phyloP scores from a whole-genome alignment of 768 basidiomycete genomes.

The Rhodotorula kratochvilovae region DNA sequence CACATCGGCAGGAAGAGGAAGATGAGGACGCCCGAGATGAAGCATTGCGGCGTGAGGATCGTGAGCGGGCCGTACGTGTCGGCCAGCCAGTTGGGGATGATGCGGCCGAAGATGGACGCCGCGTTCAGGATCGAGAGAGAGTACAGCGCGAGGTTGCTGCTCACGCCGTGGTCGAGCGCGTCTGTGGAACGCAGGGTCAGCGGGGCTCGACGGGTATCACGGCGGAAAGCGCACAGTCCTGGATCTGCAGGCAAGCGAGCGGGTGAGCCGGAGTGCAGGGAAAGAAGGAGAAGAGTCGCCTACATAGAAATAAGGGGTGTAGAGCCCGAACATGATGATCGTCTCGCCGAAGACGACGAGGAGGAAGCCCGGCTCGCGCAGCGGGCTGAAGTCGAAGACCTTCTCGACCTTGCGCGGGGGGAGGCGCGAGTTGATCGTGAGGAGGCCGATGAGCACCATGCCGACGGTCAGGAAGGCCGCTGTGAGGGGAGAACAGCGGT shows the following conservation, averaged over 20 bases:
- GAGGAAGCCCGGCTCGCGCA: conserved; percentile 32
- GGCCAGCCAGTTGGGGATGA: conserved; percentile 53
- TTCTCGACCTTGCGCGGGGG: conserved; percentile 45
- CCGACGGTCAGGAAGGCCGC: conserved; percentile 54
- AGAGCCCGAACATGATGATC: conserved; percentile 38
- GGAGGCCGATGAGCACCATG: conserved; percentile 49
- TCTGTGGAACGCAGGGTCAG: background rate
- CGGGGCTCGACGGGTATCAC: too few relatives aligned
- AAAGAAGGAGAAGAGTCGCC: too few relatives aligned
- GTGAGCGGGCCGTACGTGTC: conserved; percentile 36
- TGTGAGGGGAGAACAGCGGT: conserved; percentile 5
- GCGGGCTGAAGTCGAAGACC: conserved; percentile 35
- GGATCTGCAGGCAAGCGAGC: conserved; percentile 39
- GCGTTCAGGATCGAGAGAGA: conserved; percentile 63
- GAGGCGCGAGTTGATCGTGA: conserved; percentile 51
- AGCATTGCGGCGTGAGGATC: conserved; percentile 30
- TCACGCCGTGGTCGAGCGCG: conserved; percentile 29
- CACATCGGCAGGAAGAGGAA: conserved; percentile 42
- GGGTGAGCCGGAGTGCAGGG: background rate
- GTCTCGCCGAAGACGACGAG: conserved; percentile 46
- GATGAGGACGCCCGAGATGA: conserved; percentile 37
- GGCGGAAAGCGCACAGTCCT: conserved; percentile 5
- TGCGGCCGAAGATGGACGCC: conserved; percentile 62
- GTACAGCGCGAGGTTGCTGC: conserved; percentile 8
- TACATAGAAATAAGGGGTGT: background rate